Conservation (phyloP, 345 rosid species). For the Turnera subulata region DNA sequence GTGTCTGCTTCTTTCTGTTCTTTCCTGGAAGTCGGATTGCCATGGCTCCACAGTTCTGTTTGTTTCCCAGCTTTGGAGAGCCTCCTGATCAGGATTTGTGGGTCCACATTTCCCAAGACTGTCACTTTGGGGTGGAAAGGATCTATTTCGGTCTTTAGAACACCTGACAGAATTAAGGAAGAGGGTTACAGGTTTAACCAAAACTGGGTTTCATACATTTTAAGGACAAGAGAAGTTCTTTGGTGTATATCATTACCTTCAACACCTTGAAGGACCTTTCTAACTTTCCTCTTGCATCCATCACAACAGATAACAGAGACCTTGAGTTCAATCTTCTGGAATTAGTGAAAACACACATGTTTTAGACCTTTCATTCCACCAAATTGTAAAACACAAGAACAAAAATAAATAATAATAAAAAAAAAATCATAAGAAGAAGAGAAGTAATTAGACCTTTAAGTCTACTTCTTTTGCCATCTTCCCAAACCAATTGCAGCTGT, state of each 20-base stretch:
- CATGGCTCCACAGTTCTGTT: slow-evolving; percentile 35
- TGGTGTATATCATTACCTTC: slow-evolving; percentile 33
- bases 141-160: slow-evolving; percentile 45
- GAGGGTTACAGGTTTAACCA: too few relatives aligned
- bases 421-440: neutral
- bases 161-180: slow-evolving; percentile 32
- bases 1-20: slow-evolving; percentile 23
- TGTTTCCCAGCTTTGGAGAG: slow-evolving; percentile 50
- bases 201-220: slow-evolving; percentile 3
- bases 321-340: slow-evolving; percentile 56
- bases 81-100: slow-evolving; percentile 36
- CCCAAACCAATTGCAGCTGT: too few relatives aligned
- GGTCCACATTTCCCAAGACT: slow-evolving; percentile 40
- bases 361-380: neutral
- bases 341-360: neutral
- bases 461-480: slow-evolving; percentile 50
- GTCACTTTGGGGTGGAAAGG: slow-evolving; percentile 42
- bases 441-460: slow-evolving; percentile 33
- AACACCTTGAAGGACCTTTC: slow-evolving; percentile 37
- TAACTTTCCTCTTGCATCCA: slow-evolving; percentile 65
- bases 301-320: slow-evolving; percentile 58
- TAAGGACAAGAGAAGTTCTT: neutral
- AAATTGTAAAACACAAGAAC: neutral
- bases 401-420: neutral
- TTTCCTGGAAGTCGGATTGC: slow-evolving; percentile 18